Conservation (phyloP, 371 early-diverging fungal species). For the Mucor piriformis region DNA sequence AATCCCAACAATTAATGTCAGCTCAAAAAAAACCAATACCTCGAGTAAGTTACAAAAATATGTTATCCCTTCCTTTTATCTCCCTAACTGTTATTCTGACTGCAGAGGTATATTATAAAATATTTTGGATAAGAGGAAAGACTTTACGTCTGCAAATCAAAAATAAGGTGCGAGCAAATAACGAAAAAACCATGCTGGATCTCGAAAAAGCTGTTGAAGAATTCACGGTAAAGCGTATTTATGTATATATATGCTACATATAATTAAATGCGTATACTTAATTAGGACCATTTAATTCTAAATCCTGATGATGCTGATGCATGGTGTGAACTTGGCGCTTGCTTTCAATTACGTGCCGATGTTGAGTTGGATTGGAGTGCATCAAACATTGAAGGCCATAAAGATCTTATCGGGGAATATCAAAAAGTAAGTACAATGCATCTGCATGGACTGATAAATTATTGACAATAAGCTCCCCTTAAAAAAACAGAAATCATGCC, state of each 20-base stretch:
- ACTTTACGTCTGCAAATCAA: slow-evolving; percentile 58
- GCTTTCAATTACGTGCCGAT: slow-evolving; percentile 61
- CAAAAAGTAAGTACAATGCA: slow-evolving; percentile 52
- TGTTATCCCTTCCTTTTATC: not conserved
- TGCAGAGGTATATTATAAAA: slow-evolving; percentile 45
- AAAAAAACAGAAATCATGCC: slow-evolving; percentile 55
- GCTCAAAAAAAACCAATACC: slow-evolving; percentile 12
- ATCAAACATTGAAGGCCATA: slow-evolving; percentile 54
- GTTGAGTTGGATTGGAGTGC: slow-evolving; percentile 74
- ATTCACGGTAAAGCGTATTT: slow-evolving; percentile 41
- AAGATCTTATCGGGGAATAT: slow-evolving; percentile 53
- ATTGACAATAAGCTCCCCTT: not conserved
- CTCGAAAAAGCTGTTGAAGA: slow-evolving; percentile 64
- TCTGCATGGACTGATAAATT: not conserved
- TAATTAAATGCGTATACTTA: not conserved
- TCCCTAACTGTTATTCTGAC: slow-evolving; percentile 1
- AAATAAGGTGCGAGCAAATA: slow-evolving; percentile 55
- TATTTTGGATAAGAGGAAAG: slow-evolving; percentile 69
- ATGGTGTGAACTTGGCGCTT: slow-evolving; percentile 69
- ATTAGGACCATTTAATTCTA: slow-evolving; percentile 35
- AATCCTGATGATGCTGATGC: slow-evolving; percentile 62
- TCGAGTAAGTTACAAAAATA: slow-evolving; percentile 26
- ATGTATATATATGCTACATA: not conserved
- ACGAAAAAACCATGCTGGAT: slow-evolving; percentile 60
- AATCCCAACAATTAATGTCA: slow-evolving; percentile 19